Conservation (phyloP, 176 grass and related monocot species). For the Chloris gayana region DNA sequence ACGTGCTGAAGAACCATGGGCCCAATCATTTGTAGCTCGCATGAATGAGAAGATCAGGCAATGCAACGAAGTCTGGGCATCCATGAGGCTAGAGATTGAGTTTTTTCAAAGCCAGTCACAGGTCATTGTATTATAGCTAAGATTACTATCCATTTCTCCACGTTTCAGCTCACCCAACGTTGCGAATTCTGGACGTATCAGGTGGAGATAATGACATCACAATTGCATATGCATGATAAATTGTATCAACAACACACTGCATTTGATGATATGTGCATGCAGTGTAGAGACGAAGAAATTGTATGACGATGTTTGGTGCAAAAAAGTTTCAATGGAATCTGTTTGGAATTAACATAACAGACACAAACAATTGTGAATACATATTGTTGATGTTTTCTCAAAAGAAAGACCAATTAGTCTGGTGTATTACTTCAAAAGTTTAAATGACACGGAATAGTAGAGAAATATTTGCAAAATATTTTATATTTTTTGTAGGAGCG, state of each 20-base stretch:
- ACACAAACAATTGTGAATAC: background rate
- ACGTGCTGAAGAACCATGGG: conserved; percentile 66
- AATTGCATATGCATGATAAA: background rate
- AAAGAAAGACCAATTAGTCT: background rate
- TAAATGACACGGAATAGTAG: background rate
- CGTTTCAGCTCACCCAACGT: background rate
- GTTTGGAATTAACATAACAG: background rate
- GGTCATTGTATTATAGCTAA: conserved; percentile 42
- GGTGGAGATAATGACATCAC: background rate
- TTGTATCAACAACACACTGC: background rate
- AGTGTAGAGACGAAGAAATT: no score
- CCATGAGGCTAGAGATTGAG: conserved; percentile 64
- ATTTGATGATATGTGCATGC: background rate
- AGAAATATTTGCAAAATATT: background rate
- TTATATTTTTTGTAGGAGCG: no score
- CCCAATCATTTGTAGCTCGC: conserved; percentile 55
- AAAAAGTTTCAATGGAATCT: no score
- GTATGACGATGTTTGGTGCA: no score
- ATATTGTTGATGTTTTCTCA: background rate
- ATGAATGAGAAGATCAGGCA: conserved; percentile 50
- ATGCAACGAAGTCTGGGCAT: conserved; percentile 57
- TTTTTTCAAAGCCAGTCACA: conserved; percentile 45
- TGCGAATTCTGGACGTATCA: background rate
- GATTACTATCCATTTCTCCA: background rate
- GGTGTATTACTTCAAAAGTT: background rate